These are phyloP conservation scores for Xanthoconium separans DNA, from an alignment of 1,284 basidiomycete species.

Conservation along the genomic window DNA sequence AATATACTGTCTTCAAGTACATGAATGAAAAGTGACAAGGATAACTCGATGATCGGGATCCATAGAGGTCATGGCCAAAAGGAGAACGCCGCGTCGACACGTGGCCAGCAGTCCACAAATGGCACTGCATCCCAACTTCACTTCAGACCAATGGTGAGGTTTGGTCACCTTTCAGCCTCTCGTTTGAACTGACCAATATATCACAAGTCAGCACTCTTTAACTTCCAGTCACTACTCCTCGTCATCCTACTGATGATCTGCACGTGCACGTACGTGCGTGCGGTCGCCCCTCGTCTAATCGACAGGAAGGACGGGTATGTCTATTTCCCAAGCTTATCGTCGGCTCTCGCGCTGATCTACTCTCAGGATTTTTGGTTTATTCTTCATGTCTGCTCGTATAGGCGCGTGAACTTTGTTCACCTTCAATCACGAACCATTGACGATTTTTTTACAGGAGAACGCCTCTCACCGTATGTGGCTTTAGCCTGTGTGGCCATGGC, in stretches of 20 bases:
- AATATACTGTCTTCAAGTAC: too few species aligned
- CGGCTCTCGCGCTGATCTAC: not conserved
- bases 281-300: slow-evolving; percentile 84
- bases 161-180: too few species aligned
- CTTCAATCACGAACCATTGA: not conserved
- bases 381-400: slow-evolving; percentile 92
- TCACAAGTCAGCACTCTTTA: slow-evolving; percentile 91
- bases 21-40: too few species aligned
- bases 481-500: slow-evolving; percentile 83
- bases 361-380: slow-evolving; percentile 80
- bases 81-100: not conserved
- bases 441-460: slow-evolving; percentile 54
- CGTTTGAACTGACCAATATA: not conserved
- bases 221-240: slow-evolving; percentile 93
- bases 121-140: not conserved
- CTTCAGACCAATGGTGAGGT: slow-evolving; percentile 16
- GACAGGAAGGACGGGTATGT: slow-evolving; percentile 93
- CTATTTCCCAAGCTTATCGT: not conserved
- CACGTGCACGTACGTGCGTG: slow-evolving; percentile 95
- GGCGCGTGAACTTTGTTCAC: slow-evolving; percentile 47
- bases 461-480: slow-evolving; percentile 81
- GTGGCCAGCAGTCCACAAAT: not conserved
- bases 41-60: too few species aligned
- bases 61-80: too few species aligned
- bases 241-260: slow-evolving; percentile 94